Percentiles rank a stretch among this genome's conserved stretches.
Evolutionary conservation across 2,329 filamentous ascomycete genomes (phyloP).

Genomic region (Fusarium goolgardi): DNA sequence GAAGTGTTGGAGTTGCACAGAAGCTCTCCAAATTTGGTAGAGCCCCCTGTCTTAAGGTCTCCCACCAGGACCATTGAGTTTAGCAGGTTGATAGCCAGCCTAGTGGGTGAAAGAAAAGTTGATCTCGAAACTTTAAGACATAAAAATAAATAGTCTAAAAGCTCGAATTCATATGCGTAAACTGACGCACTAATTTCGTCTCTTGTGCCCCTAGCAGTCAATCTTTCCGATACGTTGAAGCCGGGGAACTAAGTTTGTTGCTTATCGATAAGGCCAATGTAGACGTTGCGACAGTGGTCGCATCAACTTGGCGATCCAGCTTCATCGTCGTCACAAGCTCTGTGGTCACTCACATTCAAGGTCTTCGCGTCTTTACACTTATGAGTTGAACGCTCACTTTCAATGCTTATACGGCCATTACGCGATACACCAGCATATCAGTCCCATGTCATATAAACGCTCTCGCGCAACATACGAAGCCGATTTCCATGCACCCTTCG

Average conservation of each 20-base stretch:
- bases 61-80: slow-evolving; percentile 6
- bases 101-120: neutral
- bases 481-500: slow-evolving; percentile 79
- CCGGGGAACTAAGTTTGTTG: slow-evolving; percentile 17
- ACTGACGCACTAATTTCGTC: neutral
- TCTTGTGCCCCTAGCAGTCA: neutral
- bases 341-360: neutral
- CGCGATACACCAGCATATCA: slow-evolving; percentile 13
- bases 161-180: accelerated
- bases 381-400: slow-evolving; percentile 3
- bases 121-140: neutral
- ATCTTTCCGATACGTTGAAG: neutral
- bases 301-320: slow-evolving; percentile 18
- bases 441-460: slow-evolving; percentile 80
- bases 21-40: slow-evolving; percentile 19
- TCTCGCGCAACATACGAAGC: slow-evolving; percentile 82
- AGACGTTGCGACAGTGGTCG: slow-evolving; percentile 30
- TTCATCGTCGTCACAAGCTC: slow-evolving; percentile 19
- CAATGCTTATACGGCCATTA: slow-evolving; percentile 28
- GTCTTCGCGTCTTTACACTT: neutral
- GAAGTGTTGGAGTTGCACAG: slow-evolving; percentile 17
- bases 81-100: slow-evolving; percentile 9
- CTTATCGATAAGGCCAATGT: slow-evolving; percentile 40
- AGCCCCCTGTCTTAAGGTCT: slow-evolving; percentile 20
- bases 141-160: neutral